A percentile compares a stretch with the other conserved stretches of the same genome.
These are phyloP conservation scores for Sporothrix brasiliensis DNA, from an alignment of 2,329 filamentous ascomycete genomes.

Conservation along the genomic window DNA sequence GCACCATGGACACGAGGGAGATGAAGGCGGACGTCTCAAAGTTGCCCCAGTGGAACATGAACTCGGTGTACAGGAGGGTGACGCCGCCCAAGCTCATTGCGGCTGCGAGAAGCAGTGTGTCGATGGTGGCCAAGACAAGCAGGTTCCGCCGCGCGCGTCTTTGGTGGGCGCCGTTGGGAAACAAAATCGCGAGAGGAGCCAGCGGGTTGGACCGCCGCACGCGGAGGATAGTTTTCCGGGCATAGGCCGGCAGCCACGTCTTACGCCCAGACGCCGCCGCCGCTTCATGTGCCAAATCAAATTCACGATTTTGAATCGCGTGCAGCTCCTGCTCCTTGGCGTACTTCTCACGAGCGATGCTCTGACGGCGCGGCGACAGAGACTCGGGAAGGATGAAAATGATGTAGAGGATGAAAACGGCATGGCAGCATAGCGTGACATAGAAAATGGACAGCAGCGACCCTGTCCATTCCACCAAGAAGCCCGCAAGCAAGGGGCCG, in stretches of 20 bases:
- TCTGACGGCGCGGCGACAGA: slow-evolving; percentile 71
- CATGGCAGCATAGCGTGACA: slow-evolving; percentile 71
- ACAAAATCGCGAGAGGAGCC: slow-evolving; percentile 75
- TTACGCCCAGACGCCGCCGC: slow-evolving; percentile 24
- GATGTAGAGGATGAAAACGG: slow-evolving; percentile 73
- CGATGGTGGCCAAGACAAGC: slow-evolving; percentile 75
- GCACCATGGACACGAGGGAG: slow-evolving; percentile 73
- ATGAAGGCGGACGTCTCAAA: slow-evolving; percentile 80
- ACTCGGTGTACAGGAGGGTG: slow-evolving; percentile 79
- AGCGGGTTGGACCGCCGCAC: slow-evolving; percentile 66
- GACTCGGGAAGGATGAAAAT: slow-evolving; percentile 80
- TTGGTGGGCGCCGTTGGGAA: slow-evolving; percentile 68
- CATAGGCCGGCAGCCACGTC: slow-evolving; percentile 29
- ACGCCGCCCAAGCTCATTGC: slow-evolving; percentile 81
- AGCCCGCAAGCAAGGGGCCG: slow-evolving; percentile 79
- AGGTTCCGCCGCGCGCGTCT: slow-evolving; percentile 74
- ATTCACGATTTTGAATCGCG: slow-evolving; percentile 39
- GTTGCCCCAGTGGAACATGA: slow-evolving; percentile 79
- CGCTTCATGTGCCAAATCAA: slow-evolving; percentile 30
- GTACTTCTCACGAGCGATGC: slow-evolving; percentile 70
- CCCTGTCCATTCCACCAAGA: slow-evolving; percentile 75
- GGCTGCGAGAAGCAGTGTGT: slow-evolving; percentile 79
- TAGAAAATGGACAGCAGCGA: slow-evolving; percentile 83
- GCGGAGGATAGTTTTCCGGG: slow-evolving; percentile 41
- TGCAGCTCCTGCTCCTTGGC: slow-evolving; percentile 48